A percentile compares a stretch with the other conserved stretches of the same genome.
phyloP scores from a whole-genome alignment of 257 asterid species.

The Nicotiana noctiflora region DNA sequence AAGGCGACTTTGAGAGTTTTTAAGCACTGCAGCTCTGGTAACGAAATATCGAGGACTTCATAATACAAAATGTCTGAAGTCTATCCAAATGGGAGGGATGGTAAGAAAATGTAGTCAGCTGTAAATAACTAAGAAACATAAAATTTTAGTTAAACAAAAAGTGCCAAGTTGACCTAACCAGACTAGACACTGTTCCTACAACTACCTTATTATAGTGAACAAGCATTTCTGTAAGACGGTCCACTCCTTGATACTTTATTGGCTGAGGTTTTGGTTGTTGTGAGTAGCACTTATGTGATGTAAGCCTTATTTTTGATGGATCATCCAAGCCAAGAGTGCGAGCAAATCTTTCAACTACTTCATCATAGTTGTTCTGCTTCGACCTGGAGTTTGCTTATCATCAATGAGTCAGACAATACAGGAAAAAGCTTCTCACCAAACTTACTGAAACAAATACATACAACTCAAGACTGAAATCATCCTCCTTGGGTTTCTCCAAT shows the following conservation, averaged over 20 bases:
- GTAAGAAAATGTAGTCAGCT: not conserved
- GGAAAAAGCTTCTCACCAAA: not conserved
- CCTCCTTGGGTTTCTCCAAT: constrained; percentile 54
- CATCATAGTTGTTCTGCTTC: constrained; percentile 60
- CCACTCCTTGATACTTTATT: constrained; percentile 50
- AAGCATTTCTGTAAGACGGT: constrained; percentile 49
- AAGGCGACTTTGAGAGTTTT: constrained; percentile 56
- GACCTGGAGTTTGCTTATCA: no score
- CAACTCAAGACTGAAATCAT: constrained; percentile 46
- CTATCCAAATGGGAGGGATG: constrained; percentile 22
- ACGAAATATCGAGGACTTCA: constrained; percentile 59
- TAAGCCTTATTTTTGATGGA: constrained; percentile 61
- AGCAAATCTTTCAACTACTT: constrained; percentile 49
- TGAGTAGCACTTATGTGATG: constrained; percentile 45
- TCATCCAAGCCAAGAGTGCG: constrained; percentile 43
- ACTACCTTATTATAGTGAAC: no score
- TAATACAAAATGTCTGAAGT: constrained; percentile 49
- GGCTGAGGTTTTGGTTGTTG: constrained; percentile 60
- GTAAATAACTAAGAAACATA: not conserved
- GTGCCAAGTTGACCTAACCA: not conserved
- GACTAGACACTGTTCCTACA: no score
- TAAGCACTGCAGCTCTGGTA: constrained; percentile 54
- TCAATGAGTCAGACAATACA: not conserved
- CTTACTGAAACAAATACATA: constrained; percentile 25
- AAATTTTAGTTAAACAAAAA: not conserved